Base-by-base conservation (phyloP, 768 basidiomycete genomes). In the Serendipita sp. region DNA sequence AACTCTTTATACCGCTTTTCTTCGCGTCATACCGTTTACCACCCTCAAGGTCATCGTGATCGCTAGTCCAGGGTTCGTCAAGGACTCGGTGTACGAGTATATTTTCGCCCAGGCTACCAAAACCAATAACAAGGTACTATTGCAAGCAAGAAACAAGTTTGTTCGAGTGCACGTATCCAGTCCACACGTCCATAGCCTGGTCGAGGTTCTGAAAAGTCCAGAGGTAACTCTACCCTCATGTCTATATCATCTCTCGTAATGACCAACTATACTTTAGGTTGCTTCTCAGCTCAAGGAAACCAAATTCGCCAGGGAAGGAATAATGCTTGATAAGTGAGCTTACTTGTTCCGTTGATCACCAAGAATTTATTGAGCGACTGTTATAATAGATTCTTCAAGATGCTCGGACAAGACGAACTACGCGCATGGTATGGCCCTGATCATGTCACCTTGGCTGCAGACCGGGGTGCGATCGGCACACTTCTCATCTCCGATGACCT, bases 381-480 rank as follows among this genome's bases (percentile, higher is more conserved):
- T 41, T 35, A 0, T 35, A 38, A 2, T 68, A 97, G 94, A 69
- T 99, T 99, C 77, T 93, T 93, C 77, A 99, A 97, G 74, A 98
- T 94, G 92, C 82, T 98, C 34, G 92, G 88, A 0, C 81, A 81
- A 0, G 94, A 99, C 69, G 94, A 97, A 73, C 85, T 94, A 78
- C 81, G 96, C 64, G 96, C 96, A 3, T 99, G 96, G 96, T 99
- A 99, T 73, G 96, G 95, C 1, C 91, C 94, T 11, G 86, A 90
- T 60, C 96, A 99, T 73, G 96, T 99, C 64, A 78, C 80, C 60
- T 80, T 96, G 24, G 96, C 96, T 2, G 87, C 90, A 38, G 90
- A 94, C 71, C 80, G 96, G 58, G 94, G 93, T 0, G 96, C 96
- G 0, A 85, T 98, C 46, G 93, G 93, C 16, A 92, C 92, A 1